phyloP scores from a whole-genome alignment of 2,329 filamentous ascomycete species.

The Verticillium isaacii region DNA sequence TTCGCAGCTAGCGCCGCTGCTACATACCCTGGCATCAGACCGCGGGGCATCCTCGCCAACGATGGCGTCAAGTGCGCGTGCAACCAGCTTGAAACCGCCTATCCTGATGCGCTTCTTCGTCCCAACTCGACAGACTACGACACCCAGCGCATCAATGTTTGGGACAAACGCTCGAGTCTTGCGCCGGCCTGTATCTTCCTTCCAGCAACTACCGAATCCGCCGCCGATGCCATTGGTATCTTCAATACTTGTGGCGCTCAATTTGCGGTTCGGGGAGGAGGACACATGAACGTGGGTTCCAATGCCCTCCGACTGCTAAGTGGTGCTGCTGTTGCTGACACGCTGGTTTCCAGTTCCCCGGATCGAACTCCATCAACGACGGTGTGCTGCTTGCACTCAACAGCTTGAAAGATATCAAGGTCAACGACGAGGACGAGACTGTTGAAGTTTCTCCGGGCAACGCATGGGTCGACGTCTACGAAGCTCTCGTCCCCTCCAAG shows the following conservation, averaged over 20 bases:
- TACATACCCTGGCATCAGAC: background rate
- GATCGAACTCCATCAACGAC: constrained; percentile 18
- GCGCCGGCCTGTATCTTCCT: constrained; percentile 4
- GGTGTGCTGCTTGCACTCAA: constrained; percentile 17
- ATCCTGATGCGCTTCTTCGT: background rate
- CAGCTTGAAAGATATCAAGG: constrained; percentile 8
- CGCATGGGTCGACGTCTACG: constrained; percentile 22
- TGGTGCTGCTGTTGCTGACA: background rate
- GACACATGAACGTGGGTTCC: constrained; percentile 16
- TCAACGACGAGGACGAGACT: constrained; percentile 7
- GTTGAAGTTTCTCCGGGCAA: constrained; percentile 15
- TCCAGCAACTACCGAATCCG: background rate
- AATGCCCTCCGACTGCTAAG: background rate
- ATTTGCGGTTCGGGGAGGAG: constrained; percentile 19
- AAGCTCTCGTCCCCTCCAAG: constrained; percentile 14
- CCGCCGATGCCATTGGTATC: constrained; percentile 3
- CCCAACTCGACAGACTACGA: constrained; percentile 5
- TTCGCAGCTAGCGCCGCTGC: background rate
- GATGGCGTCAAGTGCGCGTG: constrained; percentile 2
- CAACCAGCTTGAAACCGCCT: constrained; percentile 1
- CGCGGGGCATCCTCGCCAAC: background rate
- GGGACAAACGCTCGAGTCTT: constrained; percentile 5
- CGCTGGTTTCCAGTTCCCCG: constrained; percentile 11
- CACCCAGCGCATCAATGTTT: constrained; percentile 6
- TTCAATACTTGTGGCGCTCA: constrained; percentile 11